Base-by-base conservation (phyloP, 2,329 filamentous ascomycete genomes). In the Aspergillus sp. region DNA sequence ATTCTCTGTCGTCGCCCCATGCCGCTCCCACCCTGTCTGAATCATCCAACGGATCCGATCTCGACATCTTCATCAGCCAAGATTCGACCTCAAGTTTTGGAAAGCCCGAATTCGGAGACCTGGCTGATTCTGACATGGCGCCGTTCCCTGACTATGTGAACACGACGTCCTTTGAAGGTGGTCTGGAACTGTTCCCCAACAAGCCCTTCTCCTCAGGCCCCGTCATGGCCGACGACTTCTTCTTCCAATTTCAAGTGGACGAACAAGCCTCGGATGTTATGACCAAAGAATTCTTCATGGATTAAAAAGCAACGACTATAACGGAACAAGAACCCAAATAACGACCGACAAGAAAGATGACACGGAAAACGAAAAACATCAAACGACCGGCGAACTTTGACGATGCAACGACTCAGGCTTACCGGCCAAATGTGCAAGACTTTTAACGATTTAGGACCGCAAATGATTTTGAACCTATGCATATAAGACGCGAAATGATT, bases 41-140 rank as follows among this genome's bases (percentile, higher is more conserved):
- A 54, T 74, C 74, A 3, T 70, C 74, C 0, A 67, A 72, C 9
- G 72, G 71, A 19, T 74, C 75, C 1, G 75, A 78, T 36, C 72
- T 79, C 17, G 77, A 78, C 60, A 70, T 78, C 17, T 79, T 79
- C 60, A 77, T 77, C 58, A 74, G 69, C 45, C 72, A 74, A 61
- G 73, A 74, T 54, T 60, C 70, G 23, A 67, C 70, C 51, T 68
- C 57, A 49, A 66, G 49, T n/a, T 73, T 68, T 58, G 67, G 62
- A 43, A 68, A 69, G 39, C 67, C 73, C 48, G 72, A 75, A 17
- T 71, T 76, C 23, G 67, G 68, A 13, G 63, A 66, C 19, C 60
- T 78, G 19, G 68, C 68, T 17, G 69, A 69, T 21, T 63, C 70
- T 9, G 67, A 70, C 19, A 66, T 76, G 62, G 67, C 74, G 23